Base-by-base conservation (phyloP, 164 flowering plant species). In the Stephania cephalantha region DNA sequence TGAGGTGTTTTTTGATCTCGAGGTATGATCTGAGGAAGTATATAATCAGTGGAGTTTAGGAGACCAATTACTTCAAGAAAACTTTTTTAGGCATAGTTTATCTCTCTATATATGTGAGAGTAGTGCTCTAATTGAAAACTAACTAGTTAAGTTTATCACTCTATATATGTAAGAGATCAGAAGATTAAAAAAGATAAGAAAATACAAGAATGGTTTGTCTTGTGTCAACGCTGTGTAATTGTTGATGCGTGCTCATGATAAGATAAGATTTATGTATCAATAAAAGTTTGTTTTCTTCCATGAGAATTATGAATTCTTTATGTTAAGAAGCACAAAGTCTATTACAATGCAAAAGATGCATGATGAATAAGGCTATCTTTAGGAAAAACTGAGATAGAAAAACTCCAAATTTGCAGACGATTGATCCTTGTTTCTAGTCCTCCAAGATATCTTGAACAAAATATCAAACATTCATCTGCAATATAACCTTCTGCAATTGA, bases 81-180 rank as follows among this genome's bases (percentile, higher is more conserved):
- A 85, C 70, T 85, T 82, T 75, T 85, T 85, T 48, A 79, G 82
- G n/a, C 3, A 71, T 71, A n/a, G n/a, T n/a, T n/a, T n/a, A n/a
- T 9, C 6, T 50, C 13, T 55, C 2, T 55, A 55, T n/a, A 4
- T 55, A n/a, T 55, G 18, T 55, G 63, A 6, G 15, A 13, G n/a
- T 55, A 55, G 20, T 55, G 7, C 18, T 15, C 63, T 55, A 55
- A 55, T 55, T 55, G 2, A n/a, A 55, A 5, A 55, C 63, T 55
- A 17, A n/a, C n/a, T 55, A 55, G 63, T n/a, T 55, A 55, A 55
- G 20, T 55, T 31, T 18, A 55, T 15, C 63, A 13, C 63, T 55
- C 15, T 55, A 1, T 31, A 55, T 55, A 55, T 15, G 13, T 55
- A 55, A 17, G 63, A 55, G 63, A 55, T 17, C 63, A 13, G 20